Evolutionary conservation across 106 monocot genomes (phyloP).

Genomic region (Vanilla planifolia): DNA sequence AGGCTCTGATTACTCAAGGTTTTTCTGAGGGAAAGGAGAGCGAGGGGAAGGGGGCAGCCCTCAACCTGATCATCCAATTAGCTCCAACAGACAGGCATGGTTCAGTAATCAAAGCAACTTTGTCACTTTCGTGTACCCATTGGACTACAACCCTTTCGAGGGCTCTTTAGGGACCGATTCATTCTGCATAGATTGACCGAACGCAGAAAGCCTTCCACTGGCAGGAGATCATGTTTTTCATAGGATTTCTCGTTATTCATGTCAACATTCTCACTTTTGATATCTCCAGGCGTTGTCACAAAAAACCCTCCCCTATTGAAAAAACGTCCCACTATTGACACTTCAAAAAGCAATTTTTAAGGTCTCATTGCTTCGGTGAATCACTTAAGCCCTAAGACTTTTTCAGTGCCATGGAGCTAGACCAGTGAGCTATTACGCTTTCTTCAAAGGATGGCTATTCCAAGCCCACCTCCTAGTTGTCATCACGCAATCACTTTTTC

Average conservation of each 20-base stretch:
- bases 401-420: slow-evolving; percentile 16
- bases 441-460: slow-evolving; percentile 28
- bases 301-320: slow-evolving; percentile 13
- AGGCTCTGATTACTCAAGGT: not conserved
- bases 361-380: slow-evolving; percentile 9
- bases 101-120: slow-evolving; percentile 15
- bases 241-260: slow-evolving; percentile 14
- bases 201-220: slow-evolving; percentile 12
- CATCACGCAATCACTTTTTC: slow-evolving; percentile 12
- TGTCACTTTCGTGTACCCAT: slow-evolving; percentile 16
- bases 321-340: slow-evolving; percentile 11
- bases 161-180: slow-evolving; percentile 10
- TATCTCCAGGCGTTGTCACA: slow-evolving; percentile 12
- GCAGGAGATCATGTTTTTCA: slow-evolving; percentile 10
- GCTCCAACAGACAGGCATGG: slow-evolving; percentile 13
- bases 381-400: slow-evolving; percentile 16
- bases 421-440: slow-evolving; percentile 19
- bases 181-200: slow-evolving; percentile 16
- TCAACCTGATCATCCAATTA: slow-evolving; percentile 12
- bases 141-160: slow-evolving; percentile 9
- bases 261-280: slow-evolving; percentile 14
- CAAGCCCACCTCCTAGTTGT: slow-evolving; percentile 26
- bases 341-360: slow-evolving; percentile 10
- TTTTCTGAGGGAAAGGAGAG: not conserved
- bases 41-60: not conserved